A percentile compares a stretch with the other conserved stretches of the same genome.
These are phyloP conservation scores for Gamarada debralockiae DNA, from an alignment of 495 filamentous ascomycete species.

Conservation along the genomic window DNA sequence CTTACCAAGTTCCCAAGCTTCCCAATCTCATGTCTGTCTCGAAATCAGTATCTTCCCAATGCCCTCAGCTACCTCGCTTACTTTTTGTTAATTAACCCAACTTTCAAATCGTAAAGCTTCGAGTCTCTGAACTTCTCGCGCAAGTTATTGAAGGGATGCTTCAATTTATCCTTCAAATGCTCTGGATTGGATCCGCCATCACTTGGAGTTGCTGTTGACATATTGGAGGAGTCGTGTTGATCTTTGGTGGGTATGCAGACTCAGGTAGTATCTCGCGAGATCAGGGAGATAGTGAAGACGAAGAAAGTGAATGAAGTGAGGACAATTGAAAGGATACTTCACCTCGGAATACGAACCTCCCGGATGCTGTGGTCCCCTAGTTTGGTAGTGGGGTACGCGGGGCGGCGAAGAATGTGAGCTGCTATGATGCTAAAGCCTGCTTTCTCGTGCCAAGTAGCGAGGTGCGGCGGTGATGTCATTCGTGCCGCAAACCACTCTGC, in stretches of 20 bases:
- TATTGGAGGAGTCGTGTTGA: slow-evolving; percentile 2
- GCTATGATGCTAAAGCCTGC: too few relatives aligned
- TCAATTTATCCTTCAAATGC: slow-evolving; percentile 25
- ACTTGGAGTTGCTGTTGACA: slow-evolving; percentile 17
- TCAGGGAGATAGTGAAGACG: too few relatives aligned
- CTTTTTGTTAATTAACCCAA: slow-evolving; percentile 45
- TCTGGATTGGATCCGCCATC: slow-evolving; percentile 21
- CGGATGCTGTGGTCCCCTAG: too few relatives aligned
- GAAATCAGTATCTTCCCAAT: background rate
- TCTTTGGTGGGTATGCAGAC: background rate
- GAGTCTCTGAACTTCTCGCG: slow-evolving; percentile 45
- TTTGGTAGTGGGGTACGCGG: too few relatives aligned
- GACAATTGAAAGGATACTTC: too few relatives aligned
- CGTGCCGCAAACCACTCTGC: too few relatives aligned
- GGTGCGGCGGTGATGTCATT: too few relatives aligned
- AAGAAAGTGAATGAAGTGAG: too few relatives aligned
- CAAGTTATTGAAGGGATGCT: slow-evolving; percentile 22
- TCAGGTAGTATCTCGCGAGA: too few relatives aligned
- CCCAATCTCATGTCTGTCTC: slow-evolving; percentile 45
- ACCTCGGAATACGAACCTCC: too few relatives aligned
- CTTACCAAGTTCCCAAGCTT: slow-evolving; percentile 51
- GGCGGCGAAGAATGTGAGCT: too few relatives aligned
- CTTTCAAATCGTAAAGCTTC: slow-evolving; percentile 42
- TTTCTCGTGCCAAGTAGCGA: too few relatives aligned
- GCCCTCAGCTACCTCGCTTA: slow-evolving; percentile 15